Conservation (phyloP, 2,329 filamentous ascomycete species). For the Leptographium radiaticola region DNA sequence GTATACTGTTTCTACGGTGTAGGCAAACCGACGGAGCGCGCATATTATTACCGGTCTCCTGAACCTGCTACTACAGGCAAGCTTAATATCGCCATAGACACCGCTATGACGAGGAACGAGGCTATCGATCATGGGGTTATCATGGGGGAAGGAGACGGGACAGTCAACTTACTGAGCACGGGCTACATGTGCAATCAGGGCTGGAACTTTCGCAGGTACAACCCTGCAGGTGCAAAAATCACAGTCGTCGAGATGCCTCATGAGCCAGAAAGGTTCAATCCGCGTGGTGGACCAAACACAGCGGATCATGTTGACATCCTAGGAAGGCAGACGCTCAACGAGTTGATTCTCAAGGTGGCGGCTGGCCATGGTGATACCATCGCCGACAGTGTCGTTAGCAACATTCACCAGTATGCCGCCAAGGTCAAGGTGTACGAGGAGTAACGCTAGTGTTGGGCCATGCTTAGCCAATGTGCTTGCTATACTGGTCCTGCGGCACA, state of each 20-base stretch:
- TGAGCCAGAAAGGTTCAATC: slow-evolving; percentile 84
- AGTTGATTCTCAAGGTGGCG: slow-evolving; percentile 75
- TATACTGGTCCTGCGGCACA: no score
- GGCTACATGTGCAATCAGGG: slow-evolving; percentile 97
- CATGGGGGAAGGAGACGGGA: slow-evolving; percentile 91
- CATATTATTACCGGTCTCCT: slow-evolving; percentile 71
- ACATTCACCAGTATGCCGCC: slow-evolving; percentile 70
- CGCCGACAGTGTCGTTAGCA: slow-evolving; percentile 62
- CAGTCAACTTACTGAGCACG: slow-evolving; percentile 78
- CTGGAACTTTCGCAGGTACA: slow-evolving; percentile 89
- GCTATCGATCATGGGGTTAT: slow-evolving; percentile 75
- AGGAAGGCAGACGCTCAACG: slow-evolving; percentile 77
- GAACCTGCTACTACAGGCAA: slow-evolving; percentile 53
- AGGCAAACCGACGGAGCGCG: slow-evolving; percentile 83
- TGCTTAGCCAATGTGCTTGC: no score
- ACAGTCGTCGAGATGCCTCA: slow-evolving; percentile 93
- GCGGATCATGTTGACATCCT: slow-evolving; percentile 96
- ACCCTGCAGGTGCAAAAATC: slow-evolving; percentile 69
- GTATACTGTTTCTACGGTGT: slow-evolving; percentile 97
- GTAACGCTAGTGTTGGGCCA: slow-evolving; percentile 1
- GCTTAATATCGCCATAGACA: slow-evolving; percentile 64
- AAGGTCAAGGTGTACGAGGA: slow-evolving; percentile 75
- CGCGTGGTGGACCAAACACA: slow-evolving; percentile 55
- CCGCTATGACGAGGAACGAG: slow-evolving; percentile 41
- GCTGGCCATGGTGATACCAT: slow-evolving; percentile 75